Base-by-base conservation (phyloP, 1,139 yeast species). In the Nematodospora anomalae region DNA sequence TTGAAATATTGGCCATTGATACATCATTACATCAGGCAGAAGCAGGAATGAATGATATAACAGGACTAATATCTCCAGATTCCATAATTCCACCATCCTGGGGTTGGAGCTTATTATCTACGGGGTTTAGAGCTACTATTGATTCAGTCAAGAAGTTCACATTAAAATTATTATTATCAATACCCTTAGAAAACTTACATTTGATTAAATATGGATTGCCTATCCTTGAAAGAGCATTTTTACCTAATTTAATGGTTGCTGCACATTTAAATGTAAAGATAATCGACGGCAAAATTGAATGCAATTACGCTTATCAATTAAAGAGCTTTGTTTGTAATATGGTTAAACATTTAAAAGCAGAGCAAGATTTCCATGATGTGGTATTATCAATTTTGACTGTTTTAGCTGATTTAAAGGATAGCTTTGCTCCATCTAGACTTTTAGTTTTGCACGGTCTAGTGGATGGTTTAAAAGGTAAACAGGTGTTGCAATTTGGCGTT, bases 11-110 rank as follows among this genome's bases (percentile, higher is more conserved):
- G 27, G 94, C 89, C 2, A 74, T 89, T 32, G 97, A 89, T 55
- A 82, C 96, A 0, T 85, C 96, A 0, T 64, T 86, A 50, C 90
- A 89, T 51, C 97, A 89, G 58, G 80, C 92, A 0, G 82, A 82
- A 47, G 96, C 89, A 9, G 94, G 95, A 0, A 60, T 76, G 2
- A 61, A 62, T 6, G 96, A 87, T 51, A 74, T 89, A 28, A 58
- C 80, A 4, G 63, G 62, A 2, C 58, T 87, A 16, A 67, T 87
- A 28, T 65, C 80, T 0, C 73, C 78, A 2, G 47, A 55, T 1
- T 71, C 80, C 0, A 58, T 71, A 13, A 67, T 83, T 26, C 75
- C 79, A 38, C 80, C 90, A 0, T 66, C 76, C 0, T 89, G 96
- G 95, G 83, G 86, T 0, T 65, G 85, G 44, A 71, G 85, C 6